Evolutionary conservation across 192 early-diverging fungal species (phyloP), one percentile per base, ranked within the genome.

Genomic region (Coemansia sp.): DNA sequence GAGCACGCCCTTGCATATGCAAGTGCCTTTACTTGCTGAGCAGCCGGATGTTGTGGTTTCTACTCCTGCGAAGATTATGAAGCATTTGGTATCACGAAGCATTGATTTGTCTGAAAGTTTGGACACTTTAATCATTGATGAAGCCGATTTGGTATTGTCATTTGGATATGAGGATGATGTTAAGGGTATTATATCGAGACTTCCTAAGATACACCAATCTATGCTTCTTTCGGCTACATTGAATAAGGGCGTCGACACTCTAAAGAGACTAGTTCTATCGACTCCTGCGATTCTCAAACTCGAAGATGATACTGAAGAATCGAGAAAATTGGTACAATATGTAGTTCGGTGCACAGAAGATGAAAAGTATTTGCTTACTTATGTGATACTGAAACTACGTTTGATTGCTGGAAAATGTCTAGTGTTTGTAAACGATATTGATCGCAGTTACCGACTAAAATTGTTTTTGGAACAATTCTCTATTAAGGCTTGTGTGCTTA

Each of bases 381-480:
- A 90, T 59, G 92, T 98, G 21, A 87, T 97, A 31, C 70, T 98
- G 61, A 98, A 97, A 76, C 87, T 98, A 51, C 84, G 86, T 19
- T 84, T 96, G 72, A 90, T 96, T 36, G 90, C 91, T 19, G 93
- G 92, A 53, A 98, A 98, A 76, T 89, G 89, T 62, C 86, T 98
- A 39, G 83, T 98, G 50, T 98, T 98, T 88, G 96, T 98, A 33
- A 97, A 97, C 77, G 88, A 93, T 61, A 96, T 96, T 65, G 95
- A 98, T 57, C 84, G 93, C 29, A 92, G 93, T 63, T 99, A 97
- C 78, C 85, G 90, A 4, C 69, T 96, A 5, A 95, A 94, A 65
- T 82, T 99, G 63, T 99, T 97, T 70, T 72, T 99, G 74, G 95
- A 99, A 82, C 95, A 97, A 77, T 99, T 99, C 75, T 91, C 91